Evolutionary conservation across 495 filamentous ascomycete genomes (phyloP).

Genomic region (Podospora fimiseda): DNA sequence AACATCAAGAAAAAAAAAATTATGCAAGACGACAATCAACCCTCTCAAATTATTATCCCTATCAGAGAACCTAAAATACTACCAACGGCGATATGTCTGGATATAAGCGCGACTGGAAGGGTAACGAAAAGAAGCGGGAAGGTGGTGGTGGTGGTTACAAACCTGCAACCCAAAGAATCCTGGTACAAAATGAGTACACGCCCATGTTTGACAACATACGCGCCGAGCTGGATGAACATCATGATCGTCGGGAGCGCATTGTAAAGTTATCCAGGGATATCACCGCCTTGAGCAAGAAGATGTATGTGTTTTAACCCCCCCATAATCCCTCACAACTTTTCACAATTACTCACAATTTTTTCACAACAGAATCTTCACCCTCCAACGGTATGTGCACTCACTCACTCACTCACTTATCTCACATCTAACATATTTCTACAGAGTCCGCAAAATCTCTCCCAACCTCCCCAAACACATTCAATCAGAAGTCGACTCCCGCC

Average conservation of each 20-base stretch:
- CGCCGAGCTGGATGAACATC: conserved; percentile 84
- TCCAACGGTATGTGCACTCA: conserved; percentile 63
- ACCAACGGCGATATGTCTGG: conserved; percentile 33
- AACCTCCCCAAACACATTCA: conserved; percentile 59
- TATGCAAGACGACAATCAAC: conserved; percentile 7
- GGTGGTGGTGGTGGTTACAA: no score
- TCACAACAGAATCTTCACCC: conserved; percentile 70
- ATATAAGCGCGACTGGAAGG: conserved; percentile 56
- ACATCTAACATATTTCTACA: conserved; percentile 5
- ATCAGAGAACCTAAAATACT: not conserved
- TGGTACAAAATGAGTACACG: conserved; percentile 47
- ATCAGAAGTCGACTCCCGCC: conserved; percentile 57
- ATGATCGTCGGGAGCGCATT: conserved; percentile 83
- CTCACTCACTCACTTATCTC: not conserved
- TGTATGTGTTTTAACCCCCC: conserved; percentile 52
- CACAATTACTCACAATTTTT: conserved; percentile 7
- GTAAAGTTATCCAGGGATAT: conserved; percentile 87
- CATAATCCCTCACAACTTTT: not conserved
- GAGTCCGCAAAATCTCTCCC: conserved; percentile 54
- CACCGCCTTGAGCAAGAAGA: conserved; percentile 92
- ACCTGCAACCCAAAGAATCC: conserved; percentile 20
- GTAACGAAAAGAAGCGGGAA: conserved; percentile 41
- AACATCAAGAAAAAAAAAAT: not conserved
- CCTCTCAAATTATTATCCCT: not conserved
- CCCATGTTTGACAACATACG: conserved; percentile 82